These are phyloP conservation scores for Naematelia aurantialba DNA, from an alignment of 768 basidiomycete genomes.

Conservation along the genomic window DNA sequence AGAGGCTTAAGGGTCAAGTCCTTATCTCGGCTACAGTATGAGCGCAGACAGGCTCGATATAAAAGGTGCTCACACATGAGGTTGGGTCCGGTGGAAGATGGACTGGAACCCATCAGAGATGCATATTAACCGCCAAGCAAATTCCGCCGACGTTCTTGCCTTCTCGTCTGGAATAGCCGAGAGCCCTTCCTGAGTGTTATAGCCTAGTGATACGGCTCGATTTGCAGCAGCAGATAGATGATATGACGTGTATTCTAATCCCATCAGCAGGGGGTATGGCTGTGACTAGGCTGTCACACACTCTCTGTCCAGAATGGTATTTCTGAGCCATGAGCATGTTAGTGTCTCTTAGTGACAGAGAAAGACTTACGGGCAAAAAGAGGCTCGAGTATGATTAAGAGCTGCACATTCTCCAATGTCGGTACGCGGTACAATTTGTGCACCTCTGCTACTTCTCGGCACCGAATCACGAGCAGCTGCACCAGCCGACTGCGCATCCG, in stretches of 20 bases:
- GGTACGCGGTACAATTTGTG: constrained; percentile 80
- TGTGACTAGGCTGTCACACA: constrained; percentile 8
- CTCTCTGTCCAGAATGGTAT: constrained; percentile 5
- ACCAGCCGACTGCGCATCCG: constrained; percentile 69
- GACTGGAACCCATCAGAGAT: too few relatives aligned
- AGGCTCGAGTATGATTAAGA: constrained; percentile 74
- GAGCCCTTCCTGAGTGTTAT: too few relatives aligned
- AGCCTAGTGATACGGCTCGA: too few relatives aligned
- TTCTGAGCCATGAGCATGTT: constrained; percentile 2
- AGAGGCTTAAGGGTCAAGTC: not conserved
- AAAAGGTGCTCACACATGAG: too few relatives aligned
- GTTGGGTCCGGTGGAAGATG: too few relatives aligned
- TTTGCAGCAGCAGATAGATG: constrained; percentile 9
- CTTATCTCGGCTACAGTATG: constrained; percentile 3
- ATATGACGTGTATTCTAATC: constrained; percentile 12
- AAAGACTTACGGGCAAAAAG: constrained; percentile 74
- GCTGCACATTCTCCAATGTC: constrained; percentile 73
- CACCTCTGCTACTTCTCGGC: constrained; percentile 79
- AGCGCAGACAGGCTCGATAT: too few relatives aligned
- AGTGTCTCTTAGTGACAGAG: not conserved
- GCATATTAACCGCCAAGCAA: too few relatives aligned
- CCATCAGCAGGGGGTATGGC: constrained; percentile 2
- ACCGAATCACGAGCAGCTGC: constrained; percentile 70
- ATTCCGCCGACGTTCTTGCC: too few relatives aligned
- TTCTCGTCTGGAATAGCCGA: too few relatives aligned